Percentiles rank a stretch among this genome's conserved stretches.
Conservation (phyloP, 441 rosid genomes). For the Daphne laureola region DNA sequence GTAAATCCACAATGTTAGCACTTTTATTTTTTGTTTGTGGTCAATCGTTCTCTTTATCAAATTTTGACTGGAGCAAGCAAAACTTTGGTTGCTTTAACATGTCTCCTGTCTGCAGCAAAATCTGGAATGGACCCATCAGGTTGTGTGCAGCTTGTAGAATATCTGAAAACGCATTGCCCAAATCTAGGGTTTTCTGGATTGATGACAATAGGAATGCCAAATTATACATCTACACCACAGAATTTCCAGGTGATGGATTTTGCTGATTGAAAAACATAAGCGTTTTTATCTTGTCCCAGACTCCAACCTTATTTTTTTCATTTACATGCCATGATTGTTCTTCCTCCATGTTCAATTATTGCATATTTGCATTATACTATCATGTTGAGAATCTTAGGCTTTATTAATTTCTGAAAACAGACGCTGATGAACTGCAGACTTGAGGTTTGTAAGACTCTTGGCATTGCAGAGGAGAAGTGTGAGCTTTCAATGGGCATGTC, state of each 20-base stretch:
- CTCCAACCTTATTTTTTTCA: not conserved
- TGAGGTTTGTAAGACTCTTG: slow-evolving; percentile 75
- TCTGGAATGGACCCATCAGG: slow-evolving; percentile 68
- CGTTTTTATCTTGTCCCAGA: too few species aligned
- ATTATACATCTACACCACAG: slow-evolving; percentile 78
- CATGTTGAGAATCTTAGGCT: not conserved
- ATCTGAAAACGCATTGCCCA: slow-evolving; percentile 58
- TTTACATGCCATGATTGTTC: not conserved
- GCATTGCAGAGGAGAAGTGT: slow-evolving; percentile 52
- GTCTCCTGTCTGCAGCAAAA: slow-evolving; percentile 55
- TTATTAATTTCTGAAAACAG: slow-evolving; percentile 26
- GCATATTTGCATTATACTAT: too few species aligned
- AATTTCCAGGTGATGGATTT: slow-evolving; percentile 64
- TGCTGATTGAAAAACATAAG: not conserved
- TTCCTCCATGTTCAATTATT: slow-evolving; percentile 4
- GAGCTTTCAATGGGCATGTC: slow-evolving; percentile 98
- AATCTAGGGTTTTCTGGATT: slow-evolving; percentile 70
- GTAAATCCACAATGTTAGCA: not conserved
- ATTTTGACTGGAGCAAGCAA: not conserved
- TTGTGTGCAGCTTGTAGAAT: slow-evolving; percentile 58
- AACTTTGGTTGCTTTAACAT: slow-evolving; percentile 12
- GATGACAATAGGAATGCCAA: slow-evolving; percentile 92
- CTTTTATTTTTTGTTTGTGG: not conserved
- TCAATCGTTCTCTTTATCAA: not conserved
- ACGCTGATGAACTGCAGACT: slow-evolving; percentile 54